These are phyloP conservation scores for Leccinum longicurvipes DNA, from an alignment of 768 basidiomycete species.

Conservation along the genomic window DNA sequence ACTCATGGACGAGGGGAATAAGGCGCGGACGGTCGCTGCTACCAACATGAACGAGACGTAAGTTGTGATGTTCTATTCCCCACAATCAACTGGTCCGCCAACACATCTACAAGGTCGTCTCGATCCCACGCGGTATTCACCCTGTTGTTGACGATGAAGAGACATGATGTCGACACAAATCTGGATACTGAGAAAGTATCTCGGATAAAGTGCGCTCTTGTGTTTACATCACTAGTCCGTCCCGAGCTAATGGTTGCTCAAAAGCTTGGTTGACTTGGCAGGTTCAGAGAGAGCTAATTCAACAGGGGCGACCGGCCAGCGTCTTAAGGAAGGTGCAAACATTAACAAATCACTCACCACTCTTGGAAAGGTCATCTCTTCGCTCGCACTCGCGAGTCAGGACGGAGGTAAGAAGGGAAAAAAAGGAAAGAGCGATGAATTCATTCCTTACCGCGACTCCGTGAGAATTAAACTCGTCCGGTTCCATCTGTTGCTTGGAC, in stretches of 20 bases:
- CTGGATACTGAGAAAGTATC: slow-evolving; percentile 99
- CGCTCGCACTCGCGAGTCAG: slow-evolving; percentile 63
- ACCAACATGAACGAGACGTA: slow-evolving; percentile 99
- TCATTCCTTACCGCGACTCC: slow-evolving; percentile 96
- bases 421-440: slow-evolving; percentile 88
- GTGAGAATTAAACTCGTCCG: slow-evolving; percentile 43
- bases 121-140: slow-evolving; percentile 99
- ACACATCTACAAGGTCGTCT: slow-evolving; percentile 65
- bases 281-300: slow-evolving; percentile 97
- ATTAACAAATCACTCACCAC: slow-evolving; percentile 99
- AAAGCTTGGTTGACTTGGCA: slow-evolving; percentile 89
- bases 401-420: slow-evolving; percentile 76
- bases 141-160: slow-evolving; percentile 88
- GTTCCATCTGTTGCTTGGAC: background rate
- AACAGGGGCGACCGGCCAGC: slow-evolving; percentile 94
- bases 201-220: slow-evolving; percentile 70
- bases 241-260: slow-evolving; percentile 8
- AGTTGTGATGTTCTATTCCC: slow-evolving; percentile 25
- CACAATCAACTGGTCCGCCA: background rate
- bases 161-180: slow-evolving; percentile 77
- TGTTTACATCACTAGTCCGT: background rate
- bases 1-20: slow-evolving; percentile 99
- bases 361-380: slow-evolving; percentile 94
- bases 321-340: slow-evolving; percentile 96
- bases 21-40: slow-evolving; percentile 96